phyloP scores from a whole-genome alignment of 2,329 filamentous ascomycete species.

The Ophiostoma ulmi region DNA sequence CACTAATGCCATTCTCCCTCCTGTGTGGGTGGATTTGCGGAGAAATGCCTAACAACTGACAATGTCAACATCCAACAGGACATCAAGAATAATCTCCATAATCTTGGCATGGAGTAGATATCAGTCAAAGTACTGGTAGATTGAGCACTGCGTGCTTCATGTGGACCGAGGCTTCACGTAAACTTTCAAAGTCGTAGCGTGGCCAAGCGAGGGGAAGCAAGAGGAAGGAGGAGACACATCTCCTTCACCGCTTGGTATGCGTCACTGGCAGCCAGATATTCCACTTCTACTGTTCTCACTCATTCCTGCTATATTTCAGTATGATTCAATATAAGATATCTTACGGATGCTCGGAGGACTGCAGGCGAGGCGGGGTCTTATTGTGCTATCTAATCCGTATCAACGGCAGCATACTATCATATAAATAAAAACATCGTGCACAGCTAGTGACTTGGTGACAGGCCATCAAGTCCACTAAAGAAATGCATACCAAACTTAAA shows the following conservation, averaged over 20 bases:
- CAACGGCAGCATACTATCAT: background rate
- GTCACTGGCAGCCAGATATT: background rate
- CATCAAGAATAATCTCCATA: background rate
- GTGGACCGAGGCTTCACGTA: background rate
- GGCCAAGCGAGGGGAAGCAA: background rate
- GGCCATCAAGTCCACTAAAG: background rate
- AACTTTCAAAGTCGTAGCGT: background rate
- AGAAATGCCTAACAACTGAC: background rate
- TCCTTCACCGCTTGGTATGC: background rate
- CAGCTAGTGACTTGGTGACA: background rate
- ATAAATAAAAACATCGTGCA: background rate
- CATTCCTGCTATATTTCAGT: background rate
- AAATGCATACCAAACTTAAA: background rate
- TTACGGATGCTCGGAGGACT: background rate
- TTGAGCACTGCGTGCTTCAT: background rate
- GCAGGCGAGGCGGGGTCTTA: background rate
- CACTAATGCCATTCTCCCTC: conserved; percentile 7
- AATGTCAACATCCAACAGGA: background rate
- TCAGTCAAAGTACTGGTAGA: background rate
- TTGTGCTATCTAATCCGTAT: background rate
- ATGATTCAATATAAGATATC: background rate
- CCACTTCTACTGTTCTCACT: background rate
- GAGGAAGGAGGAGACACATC: background rate
- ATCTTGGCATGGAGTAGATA: background rate
- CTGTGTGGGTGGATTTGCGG: conserved; percentile 3